Conservation (phyloP, 768 basidiomycete species). For the Calocera cornea region DNA sequence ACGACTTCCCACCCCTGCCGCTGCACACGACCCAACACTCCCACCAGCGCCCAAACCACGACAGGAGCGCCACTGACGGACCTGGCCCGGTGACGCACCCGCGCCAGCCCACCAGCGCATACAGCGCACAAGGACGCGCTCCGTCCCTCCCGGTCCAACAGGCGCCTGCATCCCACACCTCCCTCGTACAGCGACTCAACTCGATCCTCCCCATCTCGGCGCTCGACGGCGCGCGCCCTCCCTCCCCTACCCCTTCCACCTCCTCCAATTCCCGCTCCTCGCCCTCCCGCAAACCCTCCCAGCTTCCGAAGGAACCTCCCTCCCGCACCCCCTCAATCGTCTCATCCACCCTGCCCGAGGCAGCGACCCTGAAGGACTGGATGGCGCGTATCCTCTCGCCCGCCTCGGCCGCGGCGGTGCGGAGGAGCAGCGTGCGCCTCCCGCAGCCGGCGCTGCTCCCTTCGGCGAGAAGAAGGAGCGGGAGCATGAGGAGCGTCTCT, state of each 20-base stretch:
- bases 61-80: not conserved
- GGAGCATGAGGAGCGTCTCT: not conserved
- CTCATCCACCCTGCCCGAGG: not conserved
- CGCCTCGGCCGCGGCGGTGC: not conserved
- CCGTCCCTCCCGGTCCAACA: no score
- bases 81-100: not conserved
- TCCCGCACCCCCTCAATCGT: not conserved
- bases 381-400: not conserved
- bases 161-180: no score
- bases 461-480: not conserved
- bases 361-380: not conserved
- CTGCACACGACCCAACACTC: not conserved
- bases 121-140: not conserved
- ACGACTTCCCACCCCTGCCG: not conserved
- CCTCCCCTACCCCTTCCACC: not conserved
- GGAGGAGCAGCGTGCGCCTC: not conserved
- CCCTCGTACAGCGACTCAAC: not conserved
- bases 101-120: not conserved
- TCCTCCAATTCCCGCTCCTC: not conserved
- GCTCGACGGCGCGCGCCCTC: not conserved
- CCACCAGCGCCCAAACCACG: not conserved
- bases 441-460: not conserved
- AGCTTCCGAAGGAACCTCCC: not conserved
- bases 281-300: not conserved
- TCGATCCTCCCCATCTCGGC: not conserved